Evolutionary conservation across 2,329 filamentous ascomycete genomes (phyloP), one percentile per base, ranked within the genome.

Genomic region (Microthyrium microscopicum): DNA sequence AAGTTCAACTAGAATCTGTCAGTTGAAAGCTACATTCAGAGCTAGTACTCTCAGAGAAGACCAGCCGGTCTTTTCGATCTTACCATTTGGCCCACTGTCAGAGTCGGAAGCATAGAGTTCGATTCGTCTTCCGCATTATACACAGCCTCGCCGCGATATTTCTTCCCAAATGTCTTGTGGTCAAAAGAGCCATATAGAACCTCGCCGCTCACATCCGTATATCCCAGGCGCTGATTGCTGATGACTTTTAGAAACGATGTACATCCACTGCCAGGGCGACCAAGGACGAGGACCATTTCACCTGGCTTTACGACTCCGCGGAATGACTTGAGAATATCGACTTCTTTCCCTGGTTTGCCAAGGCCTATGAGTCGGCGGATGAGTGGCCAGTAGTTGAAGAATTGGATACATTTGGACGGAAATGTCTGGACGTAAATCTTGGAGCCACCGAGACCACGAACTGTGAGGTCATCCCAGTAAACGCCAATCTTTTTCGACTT

Each of bases 61-160:
- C n/a, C n/a, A n/a, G n/a, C n/a, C n/a, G n/a, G n/a, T n/a, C n/a
- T n/a, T n/a, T n/a, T n/a, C n/a, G n/a, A n/a, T n/a, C n/a, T n/a
- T n/a, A n/a, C n/a, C 0, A 85, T 93, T 51, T 93, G 82, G 35
- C 80, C 77, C 3, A 93, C 85, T 0, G 83, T 89, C 17, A 94
- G 62, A 0, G 81, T 89, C 0, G 84, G 71, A 44, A 84, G 76
- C n/a, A n/a, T n/a, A n/a, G n/a, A n/a, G 44, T 93, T 83, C 16
- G 87, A 65, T 44, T 93, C 84, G 42, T 91, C 82, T 51, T 87
- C 80, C 44, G 80, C 73, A 47, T 83, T 87, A 58, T 91, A 92
- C 4, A 87, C 75, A 1, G 79, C 76, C 56, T 92, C 81, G 32
- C 81, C 81, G 20, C 81, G 69, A 51, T 82, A 91, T 32, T 68